A percentile compares a stretch with the other conserved stretches of the same genome.
Evolutionary conservation across 495 filamentous ascomycete genomes (phyloP).

Genomic region (Daldinia vernicosa): DNA sequence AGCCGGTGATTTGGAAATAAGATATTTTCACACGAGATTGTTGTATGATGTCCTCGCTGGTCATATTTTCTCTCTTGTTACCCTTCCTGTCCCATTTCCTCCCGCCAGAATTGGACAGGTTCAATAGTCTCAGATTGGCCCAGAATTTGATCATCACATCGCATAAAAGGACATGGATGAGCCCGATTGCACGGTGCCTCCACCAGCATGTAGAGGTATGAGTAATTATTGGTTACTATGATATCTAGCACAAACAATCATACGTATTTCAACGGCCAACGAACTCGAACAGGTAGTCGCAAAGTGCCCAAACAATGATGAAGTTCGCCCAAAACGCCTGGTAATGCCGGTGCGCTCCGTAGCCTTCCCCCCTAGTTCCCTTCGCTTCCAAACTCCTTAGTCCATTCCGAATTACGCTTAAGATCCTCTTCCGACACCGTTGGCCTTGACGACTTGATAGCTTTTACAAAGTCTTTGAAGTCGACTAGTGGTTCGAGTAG

Average conservation of each 20-base stretch:
- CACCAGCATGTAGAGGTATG: neutral
- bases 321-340: slow-evolving; percentile 45
- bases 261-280: slow-evolving; percentile 20
- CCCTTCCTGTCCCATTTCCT: neutral
- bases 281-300: slow-evolving; percentile 19
- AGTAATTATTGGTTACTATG: slow-evolving; percentile 6
- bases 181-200: neutral
- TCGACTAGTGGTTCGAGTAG: slow-evolving; percentile 86
- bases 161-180: neutral
- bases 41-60: neutral
- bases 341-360: slow-evolving; percentile 40
- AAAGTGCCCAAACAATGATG: slow-evolving; percentile 17
- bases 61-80: neutral
- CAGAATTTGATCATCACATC: neutral
- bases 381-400: slow-evolving; percentile 95
- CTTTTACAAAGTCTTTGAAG: slow-evolving; percentile 93
- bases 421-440: slow-evolving; percentile 90
- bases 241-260: slow-evolving; percentile 17
- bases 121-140: neutral
- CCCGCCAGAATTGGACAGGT: neutral
- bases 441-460: slow-evolving; percentile 84
- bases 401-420: slow-evolving; percentile 89
- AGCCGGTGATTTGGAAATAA: neutral
- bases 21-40: neutral
- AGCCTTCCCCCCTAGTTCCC: slow-evolving; percentile 57